Base-by-base conservation (phyloP, 257 asterid species). In the Eucommia ulmoides region DNA sequence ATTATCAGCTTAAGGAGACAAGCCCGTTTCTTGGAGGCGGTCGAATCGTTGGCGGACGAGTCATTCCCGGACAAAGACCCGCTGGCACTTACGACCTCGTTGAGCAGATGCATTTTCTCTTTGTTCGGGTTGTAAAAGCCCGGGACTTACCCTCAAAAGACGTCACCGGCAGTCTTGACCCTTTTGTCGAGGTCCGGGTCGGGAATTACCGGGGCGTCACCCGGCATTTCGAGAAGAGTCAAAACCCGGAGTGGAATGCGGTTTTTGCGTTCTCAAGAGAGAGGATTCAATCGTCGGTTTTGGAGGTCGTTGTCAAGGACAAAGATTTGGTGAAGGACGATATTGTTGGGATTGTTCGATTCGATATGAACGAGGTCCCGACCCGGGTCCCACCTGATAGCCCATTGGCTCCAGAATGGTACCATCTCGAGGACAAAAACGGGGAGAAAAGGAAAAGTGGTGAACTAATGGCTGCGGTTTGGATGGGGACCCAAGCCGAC, bases 401-500 rank as follows among this genome's bases (percentile, higher is more conserved):
- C 33, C 69, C 69, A 41, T 50, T 63, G 53, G 69, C 63, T 51
- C 69, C 69, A 11, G 54, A 55, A 46, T 63, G 69, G 69, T 63
- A 63, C 22, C 49, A 53, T 23, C 58, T 61, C 20, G 61, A 61
- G 19, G 60, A 61, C 23, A 48, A 57, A 46, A 38, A 15, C 19
- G 38, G 50, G 51, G 50, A 24, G 11, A 63, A 56, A 41, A 44
- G 25, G 3, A 55, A 5, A 5, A 29, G 20, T 16, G 69, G 69
- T 22, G 59, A 63, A 29, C 23, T 63, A 49, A 63, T 63, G 69
- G 35, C 56, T 42, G 63, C 69, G 20, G 69, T 63, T 18, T 63
- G 69, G 69, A 63, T 63, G 22, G 69, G 69, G 29, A 63, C 68
- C 22, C 63, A 61, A 23, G 66, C 66, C 38, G 66, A 61, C 49